Evolutionary conservation across 2,329 filamentous ascomycete species (phyloP), one percentile per base, ranked within the genome.

Genomic region (Didymella arachidicola): DNA sequence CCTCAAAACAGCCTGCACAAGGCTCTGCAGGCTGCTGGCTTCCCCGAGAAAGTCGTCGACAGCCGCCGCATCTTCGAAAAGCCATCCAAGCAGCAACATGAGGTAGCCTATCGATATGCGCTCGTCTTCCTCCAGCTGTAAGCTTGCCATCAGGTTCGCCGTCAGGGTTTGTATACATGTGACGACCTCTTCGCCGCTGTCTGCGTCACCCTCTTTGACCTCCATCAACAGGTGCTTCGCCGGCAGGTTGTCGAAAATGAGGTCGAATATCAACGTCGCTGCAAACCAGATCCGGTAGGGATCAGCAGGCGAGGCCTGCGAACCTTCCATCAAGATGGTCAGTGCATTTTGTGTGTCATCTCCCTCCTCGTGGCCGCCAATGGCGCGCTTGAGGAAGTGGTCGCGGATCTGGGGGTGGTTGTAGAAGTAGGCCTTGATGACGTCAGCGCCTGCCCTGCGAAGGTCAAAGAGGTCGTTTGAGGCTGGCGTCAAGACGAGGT

Each of bases 21-120:
- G 81, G 43, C 88, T 90, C 71, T 97, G 90, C n/a, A 98, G 84
- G 72, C 92, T 96, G 78, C 92, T 97, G 1, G 92, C 94, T 76
- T 99, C 95, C 5, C 88, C 89, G 2, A 99, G 82, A 63, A 99
- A 93, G 76, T 99, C 93, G 74, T 98, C 93, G 18, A 98, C 92
- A 2, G 90, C 93, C 67, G 93, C 90, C 7, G 92, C 87, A 67
- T 97, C 93, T 72, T 99, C 94, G 72, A 93, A 99, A 10, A 98
- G 82, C 91, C 94, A 97, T 25, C 89, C 88, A 32, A 90, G 87
- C 3, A 99, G 84, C 10, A 98, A 79, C 89, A 96, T 97, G 14
- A 97, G 79, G 72, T 97, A 97, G 5, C 90, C 94, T 41, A 96
- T 86, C 0, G 90, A 84, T 61, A 96, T 84, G 29, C 93, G 86